Evolutionary conservation across 805 yeast species (phyloP).

Genomic region (Crinitomyces ghanaensis): DNA sequence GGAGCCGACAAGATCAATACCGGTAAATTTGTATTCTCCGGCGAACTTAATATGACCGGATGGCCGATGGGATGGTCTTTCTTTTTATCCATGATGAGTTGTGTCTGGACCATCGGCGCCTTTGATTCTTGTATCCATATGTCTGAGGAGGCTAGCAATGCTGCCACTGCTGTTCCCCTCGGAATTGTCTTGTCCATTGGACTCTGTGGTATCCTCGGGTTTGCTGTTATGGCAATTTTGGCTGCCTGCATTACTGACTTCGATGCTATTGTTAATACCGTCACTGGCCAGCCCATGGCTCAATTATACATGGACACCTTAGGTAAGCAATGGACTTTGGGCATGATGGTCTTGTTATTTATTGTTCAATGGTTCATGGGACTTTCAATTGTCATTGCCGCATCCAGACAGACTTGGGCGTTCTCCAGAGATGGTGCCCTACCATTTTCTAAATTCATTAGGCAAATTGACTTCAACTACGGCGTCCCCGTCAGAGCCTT

Average conservation of each 20-base stretch:
- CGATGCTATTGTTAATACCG: slow-evolving; percentile 31
- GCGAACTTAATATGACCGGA: slow-evolving; percentile 37
- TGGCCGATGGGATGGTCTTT: slow-evolving; percentile 55
- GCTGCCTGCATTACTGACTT: slow-evolving; percentile 44
- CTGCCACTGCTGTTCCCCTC: slow-evolving; percentile 50
- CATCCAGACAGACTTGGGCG: slow-evolving; percentile 64
- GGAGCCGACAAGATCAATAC: slow-evolving; percentile 28
- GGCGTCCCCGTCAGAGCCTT: slow-evolving; percentile 61
- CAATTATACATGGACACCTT: slow-evolving; percentile 51
- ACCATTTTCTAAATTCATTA: slow-evolving; percentile 46
- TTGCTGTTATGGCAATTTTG: slow-evolving; percentile 40
- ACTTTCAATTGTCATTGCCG: slow-evolving; percentile 47
- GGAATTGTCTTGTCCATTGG: slow-evolving; percentile 51
- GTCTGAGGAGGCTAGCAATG: slow-evolving; percentile 59
- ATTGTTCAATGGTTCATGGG: slow-evolving; percentile 59
- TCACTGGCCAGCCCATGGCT: slow-evolving; percentile 53
- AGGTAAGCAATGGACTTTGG: slow-evolving; percentile 55
- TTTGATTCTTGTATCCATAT: slow-evolving; percentile 64
- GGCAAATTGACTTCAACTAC: slow-evolving; percentile 42
- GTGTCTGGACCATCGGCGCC: slow-evolving; percentile 66
- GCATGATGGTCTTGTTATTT: slow-evolving; percentile 47
- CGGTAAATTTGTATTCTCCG: slow-evolving; percentile 45
- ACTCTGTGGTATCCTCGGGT: slow-evolving; percentile 51
- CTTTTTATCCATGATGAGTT: slow-evolving; percentile 47
- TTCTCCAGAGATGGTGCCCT: slow-evolving; percentile 69